Evolutionary conservation across 2,329 filamentous ascomycete genomes (phyloP).

Genomic region (Talaromyces pinophilus): DNA sequence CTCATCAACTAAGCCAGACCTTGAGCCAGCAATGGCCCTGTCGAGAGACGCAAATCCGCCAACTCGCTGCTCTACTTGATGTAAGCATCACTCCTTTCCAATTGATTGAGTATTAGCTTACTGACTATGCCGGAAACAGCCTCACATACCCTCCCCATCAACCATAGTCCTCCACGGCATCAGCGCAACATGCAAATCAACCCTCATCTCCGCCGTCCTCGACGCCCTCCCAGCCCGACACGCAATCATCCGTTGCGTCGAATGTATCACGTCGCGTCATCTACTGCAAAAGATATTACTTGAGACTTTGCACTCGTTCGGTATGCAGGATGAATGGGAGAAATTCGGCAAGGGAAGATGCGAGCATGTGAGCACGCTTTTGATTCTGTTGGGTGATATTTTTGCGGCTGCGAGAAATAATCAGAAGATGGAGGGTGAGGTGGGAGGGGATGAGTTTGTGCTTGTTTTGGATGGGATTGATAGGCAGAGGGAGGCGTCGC

Average conservation of each 20-base stretch:
- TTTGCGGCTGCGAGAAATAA: slow-evolving; percentile 35
- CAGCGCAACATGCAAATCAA: slow-evolving; percentile 82
- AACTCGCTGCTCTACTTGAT: slow-evolving; percentile 45
- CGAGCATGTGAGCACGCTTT: slow-evolving; percentile 76
- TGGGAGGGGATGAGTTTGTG: slow-evolving; percentile 63
- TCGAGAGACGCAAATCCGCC: slow-evolving; percentile 44
- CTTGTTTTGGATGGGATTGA: slow-evolving; percentile 89
- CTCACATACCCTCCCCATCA: slow-evolving; percentile 63
- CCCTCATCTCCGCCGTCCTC: slow-evolving; percentile 66
- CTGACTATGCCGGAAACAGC: slow-evolving; percentile 29
- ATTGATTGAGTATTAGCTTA: background rate
- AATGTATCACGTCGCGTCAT: slow-evolving; percentile 51
- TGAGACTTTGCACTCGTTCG: slow-evolving; percentile 40
- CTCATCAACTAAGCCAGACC: slow-evolving; percentile 36
- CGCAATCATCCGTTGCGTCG: slow-evolving; percentile 46
- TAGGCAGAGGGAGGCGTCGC: slow-evolving; percentile 74
- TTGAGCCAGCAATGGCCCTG: slow-evolving; percentile 47
- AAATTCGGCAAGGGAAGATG: slow-evolving; percentile 61
- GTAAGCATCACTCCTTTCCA: slow-evolving; percentile 32
- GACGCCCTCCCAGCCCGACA: slow-evolving; percentile 56
- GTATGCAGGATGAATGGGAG: slow-evolving; percentile 44
- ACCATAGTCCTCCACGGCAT: slow-evolving; percentile 81
- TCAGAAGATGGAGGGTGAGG: no score
- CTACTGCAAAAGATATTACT: slow-evolving; percentile 50
- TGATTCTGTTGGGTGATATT: slow-evolving; percentile 64